These are phyloP conservation scores for Globisporangium spinosum DNA, from an alignment of 352 stramenopile species.

Conservation along the genomic window DNA sequence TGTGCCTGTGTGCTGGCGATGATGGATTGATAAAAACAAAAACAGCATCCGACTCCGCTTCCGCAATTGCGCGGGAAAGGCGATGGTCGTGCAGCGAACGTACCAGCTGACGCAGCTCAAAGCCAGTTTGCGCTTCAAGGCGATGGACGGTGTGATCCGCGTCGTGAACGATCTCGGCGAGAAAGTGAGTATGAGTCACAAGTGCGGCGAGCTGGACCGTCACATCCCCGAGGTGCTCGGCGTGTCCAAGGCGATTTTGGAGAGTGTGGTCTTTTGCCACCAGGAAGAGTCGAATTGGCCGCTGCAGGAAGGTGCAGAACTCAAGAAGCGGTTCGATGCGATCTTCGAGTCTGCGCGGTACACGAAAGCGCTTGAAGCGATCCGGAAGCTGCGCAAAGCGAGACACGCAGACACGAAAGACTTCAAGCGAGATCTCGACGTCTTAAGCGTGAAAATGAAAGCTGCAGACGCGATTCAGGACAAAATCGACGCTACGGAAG, in stretches of 20 bases:
- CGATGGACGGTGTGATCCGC: slow-evolving; percentile 94
- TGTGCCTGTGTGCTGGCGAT: background rate
- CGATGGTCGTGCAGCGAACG: slow-evolving; percentile 91
- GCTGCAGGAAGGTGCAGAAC: slow-evolving; percentile 90
- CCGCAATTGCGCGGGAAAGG: slow-evolving; percentile 84
- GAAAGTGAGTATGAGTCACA: slow-evolving; percentile 91
- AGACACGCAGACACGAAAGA: slow-evolving; percentile 82
- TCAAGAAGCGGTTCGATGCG: slow-evolving; percentile 99
- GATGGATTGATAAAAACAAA: background rate
- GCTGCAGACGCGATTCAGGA: slow-evolving; percentile 41
- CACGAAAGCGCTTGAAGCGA: slow-evolving; percentile 97
- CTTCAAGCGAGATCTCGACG: slow-evolving; percentile 91
- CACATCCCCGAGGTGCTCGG: slow-evolving; percentile 94
- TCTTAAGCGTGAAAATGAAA: slow-evolving; percentile 87
- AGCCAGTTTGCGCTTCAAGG: slow-evolving; percentile 91
- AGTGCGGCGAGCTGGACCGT: slow-evolving; percentile 94
- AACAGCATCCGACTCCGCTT: slow-evolving; percentile 88
- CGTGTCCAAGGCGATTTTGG: slow-evolving; percentile 96
- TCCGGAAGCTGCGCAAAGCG: slow-evolving; percentile 93
- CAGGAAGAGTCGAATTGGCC: slow-evolving; percentile 98
- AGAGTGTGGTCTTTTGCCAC: slow-evolving; percentile 99
- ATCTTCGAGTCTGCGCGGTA: slow-evolving; percentile 99
- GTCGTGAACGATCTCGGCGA: slow-evolving; percentile 89
- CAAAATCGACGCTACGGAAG: slow-evolving; percentile 46
- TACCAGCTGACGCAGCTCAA: slow-evolving; percentile 96